These are phyloP conservation scores for Tetrahymena borealis DNA, from an alignment of 73 alveolate genomes.

Conservation along the genomic window DNA sequence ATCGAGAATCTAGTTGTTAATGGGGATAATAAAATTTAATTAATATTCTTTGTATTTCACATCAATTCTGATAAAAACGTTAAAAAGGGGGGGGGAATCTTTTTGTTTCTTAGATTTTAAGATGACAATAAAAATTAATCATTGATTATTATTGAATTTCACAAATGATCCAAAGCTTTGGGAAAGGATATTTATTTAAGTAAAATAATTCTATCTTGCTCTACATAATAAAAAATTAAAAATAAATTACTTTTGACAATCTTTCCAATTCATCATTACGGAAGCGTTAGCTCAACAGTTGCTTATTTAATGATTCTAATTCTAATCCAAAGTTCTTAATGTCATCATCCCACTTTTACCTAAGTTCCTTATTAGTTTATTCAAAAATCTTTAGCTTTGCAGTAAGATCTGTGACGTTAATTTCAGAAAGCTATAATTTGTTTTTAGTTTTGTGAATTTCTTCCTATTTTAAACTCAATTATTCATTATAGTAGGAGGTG, in stretches of 20 bases:
- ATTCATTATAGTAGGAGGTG: neutral
- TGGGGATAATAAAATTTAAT: too few species aligned
- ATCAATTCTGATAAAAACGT: too few species aligned
- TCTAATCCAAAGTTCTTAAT: neutral
- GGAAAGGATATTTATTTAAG: neutral
- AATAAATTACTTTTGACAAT: neutral
- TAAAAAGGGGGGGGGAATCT: too few species aligned
- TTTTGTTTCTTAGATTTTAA: too few species aligned
- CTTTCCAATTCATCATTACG: neutral
- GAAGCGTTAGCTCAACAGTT: neutral
- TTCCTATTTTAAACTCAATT: neutral
- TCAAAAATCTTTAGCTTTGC: neutral
- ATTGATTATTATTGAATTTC: too few species aligned
- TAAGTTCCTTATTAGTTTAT: neutral
- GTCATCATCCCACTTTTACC: neutral
- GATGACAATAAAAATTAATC: too few species aligned
- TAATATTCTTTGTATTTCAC: too few species aligned
- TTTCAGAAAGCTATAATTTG: neutral
- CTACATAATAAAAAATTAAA: neutral
- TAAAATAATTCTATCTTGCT: neutral
- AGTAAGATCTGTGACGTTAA: neutral
- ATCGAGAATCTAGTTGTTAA: too few species aligned
- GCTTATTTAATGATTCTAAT: neutral
- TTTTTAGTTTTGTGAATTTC: neutral
- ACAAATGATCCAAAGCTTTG: too few species aligned